A percentile compares a stretch with the other conserved stretches of the same genome.
Evolutionary conservation across 345 rosid genomes (phyloP).

Genomic region (Diplotaxis tenuifolia): DNA sequence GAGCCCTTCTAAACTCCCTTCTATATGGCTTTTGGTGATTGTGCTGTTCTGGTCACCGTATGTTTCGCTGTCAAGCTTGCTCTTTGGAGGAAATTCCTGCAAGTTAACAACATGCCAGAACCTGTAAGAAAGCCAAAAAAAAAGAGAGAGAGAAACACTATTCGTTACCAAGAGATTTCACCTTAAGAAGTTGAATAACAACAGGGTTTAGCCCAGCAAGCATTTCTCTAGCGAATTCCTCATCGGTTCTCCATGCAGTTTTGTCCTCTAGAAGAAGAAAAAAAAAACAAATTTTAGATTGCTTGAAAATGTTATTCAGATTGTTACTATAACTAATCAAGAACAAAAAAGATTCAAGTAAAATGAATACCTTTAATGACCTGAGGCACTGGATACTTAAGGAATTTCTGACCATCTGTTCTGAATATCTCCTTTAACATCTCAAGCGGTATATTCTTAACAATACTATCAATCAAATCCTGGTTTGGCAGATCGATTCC

Average conservation of each 20-base stretch:
- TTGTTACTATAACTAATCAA: too few species aligned
- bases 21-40: constrained; percentile 51
- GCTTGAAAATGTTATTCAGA: not conserved
- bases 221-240: constrained; percentile 84
- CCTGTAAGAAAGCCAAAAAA: not conserved
- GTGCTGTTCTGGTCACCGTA: constrained; percentile 62
- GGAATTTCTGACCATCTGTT: constrained; percentile 45
- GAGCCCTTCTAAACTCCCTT: constrained; percentile 49
- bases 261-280: constrained; percentile 43
- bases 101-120: constrained; percentile 3
- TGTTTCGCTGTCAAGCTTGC: constrained; percentile 54
- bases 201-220: constrained; percentile 72
- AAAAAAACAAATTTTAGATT: not conserved
- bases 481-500: constrained; percentile 53
- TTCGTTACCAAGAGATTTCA: not conserved
- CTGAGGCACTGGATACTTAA: constrained; percentile 67
- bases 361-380: constrained; percentile 58
- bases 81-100: constrained; percentile 72
- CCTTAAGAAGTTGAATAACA: constrained; percentile 57
- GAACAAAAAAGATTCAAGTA: not conserved
- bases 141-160: not conserved
- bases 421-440: constrained; percentile 56
- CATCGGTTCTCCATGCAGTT: constrained; percentile 75
- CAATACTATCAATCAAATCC: constrained; percentile 37
- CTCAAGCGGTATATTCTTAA: constrained; percentile 48